phyloP scores from a whole-genome alignment of 148 eudicot species.

The Heliosperma pusillum region DNA sequence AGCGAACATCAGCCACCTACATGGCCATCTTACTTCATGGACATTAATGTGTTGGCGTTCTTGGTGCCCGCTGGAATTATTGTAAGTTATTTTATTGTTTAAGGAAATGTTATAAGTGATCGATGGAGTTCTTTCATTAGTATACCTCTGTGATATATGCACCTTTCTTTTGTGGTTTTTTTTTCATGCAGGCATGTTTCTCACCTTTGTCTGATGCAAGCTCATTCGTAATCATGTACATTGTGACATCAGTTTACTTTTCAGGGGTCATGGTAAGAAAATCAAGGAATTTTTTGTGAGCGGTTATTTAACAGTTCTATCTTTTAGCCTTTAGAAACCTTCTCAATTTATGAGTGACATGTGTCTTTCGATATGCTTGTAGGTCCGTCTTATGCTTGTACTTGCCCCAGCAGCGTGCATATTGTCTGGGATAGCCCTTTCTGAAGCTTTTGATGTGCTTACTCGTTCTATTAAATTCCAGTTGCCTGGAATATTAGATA shows the following conservation, averaged over 20 bases:
- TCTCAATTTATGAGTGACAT: not conserved
- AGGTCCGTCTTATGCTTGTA: conserved; percentile 99
- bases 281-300: not conserved
- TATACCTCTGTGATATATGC: conserved; percentile 19
- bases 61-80: conserved; percentile 97
- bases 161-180: conserved; percentile 1
- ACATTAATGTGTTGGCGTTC: conserved; percentile 93
- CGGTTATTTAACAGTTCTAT: not conserved
- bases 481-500: conserved; percentile 41
- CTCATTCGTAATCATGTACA: conserved; percentile 85
- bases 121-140: not conserved
- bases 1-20: conserved; percentile 99
- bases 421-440: conserved; percentile 94
- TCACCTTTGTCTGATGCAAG: conserved; percentile 93
- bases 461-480: conserved; percentile 78
- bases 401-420: conserved; percentile 99
- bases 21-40: conserved; percentile 99
- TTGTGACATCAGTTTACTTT: conserved; percentile 86
- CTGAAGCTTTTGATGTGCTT: conserved; percentile 81
- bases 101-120: not conserved
- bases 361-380: conserved; percentile 11
- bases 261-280: conserved; percentile 92
- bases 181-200: conserved; percentile 75
- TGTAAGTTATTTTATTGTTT: conserved; percentile 46
- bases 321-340: not conserved